A percentile compares a stretch with the other conserved stretches of the same genome.
Evolutionary conservation across 2,329 filamentous ascomycete species (phyloP).

Genomic region (Penicillium olsonii): DNA sequence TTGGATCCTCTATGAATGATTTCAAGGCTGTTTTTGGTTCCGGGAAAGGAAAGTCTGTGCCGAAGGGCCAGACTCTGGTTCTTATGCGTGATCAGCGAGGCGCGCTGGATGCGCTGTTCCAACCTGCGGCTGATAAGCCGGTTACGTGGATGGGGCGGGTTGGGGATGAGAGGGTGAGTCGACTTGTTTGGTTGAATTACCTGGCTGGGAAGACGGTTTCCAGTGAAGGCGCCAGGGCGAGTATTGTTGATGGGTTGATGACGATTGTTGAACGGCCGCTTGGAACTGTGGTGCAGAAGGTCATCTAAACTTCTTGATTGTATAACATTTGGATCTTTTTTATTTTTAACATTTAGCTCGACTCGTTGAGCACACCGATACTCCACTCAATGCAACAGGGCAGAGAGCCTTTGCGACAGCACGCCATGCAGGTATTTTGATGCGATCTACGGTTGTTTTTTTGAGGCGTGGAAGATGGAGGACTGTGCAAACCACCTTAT

Average conservation of each 20-base stretch:
- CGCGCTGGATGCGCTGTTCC: conserved; percentile 66
- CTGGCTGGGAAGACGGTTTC: conserved; percentile 83
- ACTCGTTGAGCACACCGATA: not conserved
- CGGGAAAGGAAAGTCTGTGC: conserved; percentile 65
- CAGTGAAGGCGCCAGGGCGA: conserved; percentile 77
- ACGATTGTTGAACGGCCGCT: conserved; percentile 84
- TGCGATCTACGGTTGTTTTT: not conserved
- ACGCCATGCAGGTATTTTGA: not conserved
- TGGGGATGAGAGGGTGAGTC: conserved; percentile 74
- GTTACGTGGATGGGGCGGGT: conserved; percentile 69
- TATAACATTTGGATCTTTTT: conserved; percentile 8
- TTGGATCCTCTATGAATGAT: conserved; percentile 71
- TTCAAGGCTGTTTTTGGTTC: conserved; percentile 84
- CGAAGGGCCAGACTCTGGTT: conserved; percentile 77
- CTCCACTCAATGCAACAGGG: conserved; percentile 9
- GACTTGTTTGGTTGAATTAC: conserved; percentile 87
- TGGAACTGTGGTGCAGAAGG: conserved; percentile 80
- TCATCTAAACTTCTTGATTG: conserved; percentile 41
- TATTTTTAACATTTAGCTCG: not conserved
- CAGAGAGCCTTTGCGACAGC: not conserved
- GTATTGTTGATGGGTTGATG: conserved; percentile 83
- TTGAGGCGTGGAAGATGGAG: no score
- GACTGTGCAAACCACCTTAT: not conserved
- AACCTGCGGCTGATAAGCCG: conserved; percentile 50
- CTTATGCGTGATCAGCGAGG: conserved; percentile 69